Base-by-base conservation (phyloP, 2,329 filamentous ascomycete genomes). In the Zarea fungicola region DNA sequence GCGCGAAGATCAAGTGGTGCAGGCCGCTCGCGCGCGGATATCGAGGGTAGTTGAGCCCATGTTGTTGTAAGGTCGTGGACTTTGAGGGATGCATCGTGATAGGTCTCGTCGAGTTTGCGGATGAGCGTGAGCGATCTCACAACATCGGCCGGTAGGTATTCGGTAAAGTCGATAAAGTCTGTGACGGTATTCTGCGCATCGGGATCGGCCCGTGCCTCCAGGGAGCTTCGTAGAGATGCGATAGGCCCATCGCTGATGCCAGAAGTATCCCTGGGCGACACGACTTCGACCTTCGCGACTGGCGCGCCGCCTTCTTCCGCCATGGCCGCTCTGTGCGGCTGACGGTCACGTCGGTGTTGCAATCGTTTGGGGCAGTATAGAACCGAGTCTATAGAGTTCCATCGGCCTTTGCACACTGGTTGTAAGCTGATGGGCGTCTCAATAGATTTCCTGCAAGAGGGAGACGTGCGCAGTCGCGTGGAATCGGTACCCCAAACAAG, bases 161-260 rank as follows among this genome's bases (percentile, higher is more conserved):
- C 83, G 56, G 81, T 84, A 55, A 82, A 83, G 61, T 85, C 82
- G 62, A 85, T 77, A 60, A 84, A 85, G 63, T 85, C 82, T 52
- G 80, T 84, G 16, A 85, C 77, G n/a, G 81, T 84, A 6, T 83
- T 81, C 58, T 85, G 81, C 22, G 80, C 80, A 68, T 86, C 83
- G 6, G 82, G 82, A 54, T 85, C 82, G 46, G 75, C 73, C 55
- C 77, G 77, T 61, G 76, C 68, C 50, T 72, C 70, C 53, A 79
- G 69, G 2, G 73, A 64, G 49, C 66, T 60, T 53, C 50, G 41
- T 22, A 52, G 34, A 6, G 45, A 48, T 28, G 44, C 45, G 55
- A 55, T 37, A 45, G 52, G 49, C 54, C 57, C 50, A 55, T 51
- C 56, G 28, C 50, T 39, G 29, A 67, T 60, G 21, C 64, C 57